Evolutionary conservation across 2,329 filamentous ascomycete genomes (phyloP).

Genomic region (Xylariaceae sp.): DNA sequence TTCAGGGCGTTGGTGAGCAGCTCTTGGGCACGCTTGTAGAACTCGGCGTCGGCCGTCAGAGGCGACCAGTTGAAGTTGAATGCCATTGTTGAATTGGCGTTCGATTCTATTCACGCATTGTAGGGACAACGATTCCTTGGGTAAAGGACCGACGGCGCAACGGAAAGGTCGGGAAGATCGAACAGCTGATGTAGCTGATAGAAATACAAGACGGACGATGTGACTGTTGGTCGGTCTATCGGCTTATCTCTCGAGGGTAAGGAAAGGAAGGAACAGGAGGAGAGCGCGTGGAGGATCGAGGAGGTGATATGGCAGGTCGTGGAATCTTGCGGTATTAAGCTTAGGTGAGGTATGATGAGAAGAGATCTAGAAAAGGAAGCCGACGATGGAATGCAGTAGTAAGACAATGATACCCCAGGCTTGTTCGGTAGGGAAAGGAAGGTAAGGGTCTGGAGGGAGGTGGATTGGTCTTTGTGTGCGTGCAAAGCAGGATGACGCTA

Average conservation of each 20-base stretch:
- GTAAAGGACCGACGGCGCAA: background rate
- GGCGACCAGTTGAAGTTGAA: conserved; percentile 99
- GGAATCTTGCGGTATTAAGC: conserved; percentile 3
- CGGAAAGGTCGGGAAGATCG: no score
- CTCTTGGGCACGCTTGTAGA: conserved; percentile 86
- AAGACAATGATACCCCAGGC: background rate
- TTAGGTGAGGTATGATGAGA: conserved; percentile 1
- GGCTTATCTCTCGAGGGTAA: background rate
- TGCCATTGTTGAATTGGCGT: conserved; percentile 66
- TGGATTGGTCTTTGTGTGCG: background rate
- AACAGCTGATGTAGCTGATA: no score
- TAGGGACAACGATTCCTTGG: conserved; percentile 1
- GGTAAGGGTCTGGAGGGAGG: background rate
- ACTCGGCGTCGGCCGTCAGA: conserved; percentile 88
- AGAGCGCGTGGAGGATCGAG: background rate
- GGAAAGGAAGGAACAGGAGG: no score
- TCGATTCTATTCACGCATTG: conserved; percentile 29
- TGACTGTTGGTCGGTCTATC: background rate
- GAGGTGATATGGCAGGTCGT: background rate
- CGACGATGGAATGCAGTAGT: background rate
- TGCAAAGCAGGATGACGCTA: background rate
- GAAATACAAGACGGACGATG: no score
- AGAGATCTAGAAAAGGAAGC: background rate
- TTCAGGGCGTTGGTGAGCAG: conserved; percentile 93
- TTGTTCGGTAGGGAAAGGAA: background rate